Conservation (phyloP, 148 eudicot species). For the Cornus florida region DNA sequence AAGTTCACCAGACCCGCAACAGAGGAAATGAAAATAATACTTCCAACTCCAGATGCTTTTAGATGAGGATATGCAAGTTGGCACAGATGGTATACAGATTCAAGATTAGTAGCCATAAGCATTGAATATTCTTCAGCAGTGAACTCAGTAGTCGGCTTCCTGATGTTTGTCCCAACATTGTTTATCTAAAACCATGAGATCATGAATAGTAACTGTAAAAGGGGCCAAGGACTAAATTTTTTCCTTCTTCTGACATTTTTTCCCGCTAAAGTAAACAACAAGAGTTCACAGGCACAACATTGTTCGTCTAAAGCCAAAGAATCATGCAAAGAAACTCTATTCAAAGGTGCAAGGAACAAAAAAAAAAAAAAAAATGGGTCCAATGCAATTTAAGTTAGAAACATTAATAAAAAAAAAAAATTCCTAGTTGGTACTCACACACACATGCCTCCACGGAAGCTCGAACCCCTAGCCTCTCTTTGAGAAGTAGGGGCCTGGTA, state of each 20-base stretch:
- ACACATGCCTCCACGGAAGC: too few species aligned
- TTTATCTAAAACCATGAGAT: constrained; percentile 50
- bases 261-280: background rate
- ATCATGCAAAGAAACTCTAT: constrained; percentile 1
- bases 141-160: constrained; percentile 66
- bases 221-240: too few species aligned
- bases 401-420: background rate
- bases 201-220: background rate
- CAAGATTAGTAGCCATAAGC: constrained; percentile 78
- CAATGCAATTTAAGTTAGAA: background rate
- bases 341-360: background rate
- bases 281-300: background rate
- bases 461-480: too few species aligned
- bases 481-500: too few species aligned
- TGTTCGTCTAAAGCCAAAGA: background rate
- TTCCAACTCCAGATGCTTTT: constrained; percentile 74
- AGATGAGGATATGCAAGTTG: constrained; percentile 84
- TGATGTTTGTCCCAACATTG: constrained; percentile 82
- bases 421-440: too few species aligned
- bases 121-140: constrained; percentile 62
- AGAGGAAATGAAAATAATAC: constrained; percentile 81
- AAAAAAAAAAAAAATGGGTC: too few species aligned
- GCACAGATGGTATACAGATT: constrained; percentile 74
- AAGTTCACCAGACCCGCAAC: constrained; percentile 68
- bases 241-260: background rate